Base-by-base conservation (phyloP, 495 filamentous ascomycete species). In the Hamigera avellanea region DNA sequence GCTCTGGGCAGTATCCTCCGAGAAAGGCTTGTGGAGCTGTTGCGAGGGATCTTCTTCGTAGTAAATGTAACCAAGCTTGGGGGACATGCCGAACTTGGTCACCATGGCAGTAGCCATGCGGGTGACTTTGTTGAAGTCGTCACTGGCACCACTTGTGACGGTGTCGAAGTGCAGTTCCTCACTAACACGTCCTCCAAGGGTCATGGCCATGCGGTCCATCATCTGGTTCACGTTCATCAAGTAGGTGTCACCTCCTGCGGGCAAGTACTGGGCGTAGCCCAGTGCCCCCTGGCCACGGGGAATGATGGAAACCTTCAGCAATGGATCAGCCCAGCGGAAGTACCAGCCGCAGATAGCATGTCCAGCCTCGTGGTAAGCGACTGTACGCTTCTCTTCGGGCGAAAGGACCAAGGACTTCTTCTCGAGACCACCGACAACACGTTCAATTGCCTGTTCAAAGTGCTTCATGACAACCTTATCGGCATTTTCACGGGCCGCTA, bases 151-250 rank as follows among this genome's bases (percentile, higher is more conserved):
- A 40, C 80, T 85, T 4, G 93, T 98, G 15, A 98, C 89, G 8
- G 84, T 94, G 16, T 88, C 81, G 58, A 96, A 98, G 60, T 96
- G 86, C 3, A 98, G 54, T 59, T 98, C 91, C 60, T 98, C 91
- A 26, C 80, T 87, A 27, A 98, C 83, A 43, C 91, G 81, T 2
- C 91, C 91, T 46, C 83, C 91, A 26, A 98, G 76, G 13, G 91
- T 95, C 91, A 98, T 98, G 42, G 93, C 91, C 93, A 98, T 98
- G 41, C 93, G 86, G 59, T 98, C 91, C 88, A 95, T 95, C 17
- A 98, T 66, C 64, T 98, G 91, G 57, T 88, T 80, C 44, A 84
- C 78, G 44, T 77, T 95, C 86, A 98, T 83, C 36, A 96, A 72
- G 57, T 95, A 95, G 17, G 82, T 83, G 53, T 98, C 91, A 26